These are phyloP conservation scores for Colletotrichum scovillei DNA, from an alignment of 2,329 filamentous ascomycete genomes.

Conservation along the genomic window DNA sequence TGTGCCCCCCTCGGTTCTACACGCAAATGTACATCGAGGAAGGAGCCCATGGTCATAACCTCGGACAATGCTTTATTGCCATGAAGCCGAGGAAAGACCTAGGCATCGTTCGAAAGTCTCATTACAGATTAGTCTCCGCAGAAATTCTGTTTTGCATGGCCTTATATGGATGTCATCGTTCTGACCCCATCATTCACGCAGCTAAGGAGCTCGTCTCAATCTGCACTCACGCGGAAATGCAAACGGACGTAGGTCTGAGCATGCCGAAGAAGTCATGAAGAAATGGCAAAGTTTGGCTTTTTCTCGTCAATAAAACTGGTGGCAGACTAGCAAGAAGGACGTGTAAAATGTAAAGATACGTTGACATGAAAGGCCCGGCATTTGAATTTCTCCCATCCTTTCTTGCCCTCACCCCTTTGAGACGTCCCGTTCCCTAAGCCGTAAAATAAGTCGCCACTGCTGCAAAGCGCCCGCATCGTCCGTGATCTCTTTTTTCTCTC, in stretches of 20 bases:
- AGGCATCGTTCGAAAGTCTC: not conserved
- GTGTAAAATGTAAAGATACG: not conserved
- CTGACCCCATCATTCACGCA: too few species aligned
- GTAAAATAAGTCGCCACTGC: not conserved
- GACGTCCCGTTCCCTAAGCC: not conserved
- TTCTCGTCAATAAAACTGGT: not conserved
- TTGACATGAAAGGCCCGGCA: not conserved
- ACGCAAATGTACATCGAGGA: not conserved
- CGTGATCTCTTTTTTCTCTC: not conserved
- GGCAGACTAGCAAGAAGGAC: not conserved
- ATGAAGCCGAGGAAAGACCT: not conserved
- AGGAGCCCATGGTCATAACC: not conserved
- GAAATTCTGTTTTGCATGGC: slow-evolving; percentile 2
- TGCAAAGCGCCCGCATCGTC: not conserved
- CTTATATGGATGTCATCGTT: not conserved
- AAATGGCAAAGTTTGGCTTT: not conserved
- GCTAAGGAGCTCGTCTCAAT: too few species aligned
- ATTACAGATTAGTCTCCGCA: slow-evolving; percentile 5
- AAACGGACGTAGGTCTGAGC: too few species aligned
- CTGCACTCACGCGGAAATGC: too few species aligned
- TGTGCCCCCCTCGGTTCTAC: not conserved
- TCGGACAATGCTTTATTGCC: not conserved
- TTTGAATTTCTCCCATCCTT: not conserved
- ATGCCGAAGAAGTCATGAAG: not conserved
- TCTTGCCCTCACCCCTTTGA: not conserved